Base-by-base conservation (phyloP, 1,139 yeast species). In the Hansenula lynferdii region DNA sequence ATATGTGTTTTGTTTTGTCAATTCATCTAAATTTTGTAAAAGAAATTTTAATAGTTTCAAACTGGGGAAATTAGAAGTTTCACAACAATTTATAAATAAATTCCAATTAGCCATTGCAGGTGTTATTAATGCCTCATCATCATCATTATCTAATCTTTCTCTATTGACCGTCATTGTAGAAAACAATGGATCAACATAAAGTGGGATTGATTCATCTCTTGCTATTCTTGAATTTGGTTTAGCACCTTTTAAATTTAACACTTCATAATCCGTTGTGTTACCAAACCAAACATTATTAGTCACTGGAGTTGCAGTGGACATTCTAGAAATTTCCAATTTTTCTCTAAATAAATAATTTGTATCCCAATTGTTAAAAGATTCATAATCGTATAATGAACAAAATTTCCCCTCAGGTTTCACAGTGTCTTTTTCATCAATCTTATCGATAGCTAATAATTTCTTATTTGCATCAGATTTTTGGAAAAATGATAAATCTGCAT, bases 221-320 rank as follows among this genome's bases (percentile, higher is more conserved):
- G n/a, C n/a, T n/a, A n/a, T n/a, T n/a, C n/a, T n/a, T 6, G 41
- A 33, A 11, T 31, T 31, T 8, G 36, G 17, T 6, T 31, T 15
- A 12, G 39, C 33, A 11, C 42, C 45, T 40, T 44, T 56, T 44
- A 49, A 37, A 34, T 52, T 50, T 40, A 53, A 52, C 4, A 60
- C 49, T 43, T 67, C 70, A 48, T 64, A 72, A 53, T 81, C 85
- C 2, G 75, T 69, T 2, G 77, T 66, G 53, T 89, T 90, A 1
- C 97, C 97, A 35, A 82, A 69, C 90, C 90, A 90, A 5, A 89
- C 75, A 33, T 75, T 69, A 1, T 65, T 60, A 14, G 64, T 60
- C 3, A 85, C 64, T 15, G 67, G 69, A 0, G 94, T 75, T 0
- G 96, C 95, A 3, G 86, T 69, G 1, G 96, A 82, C 92, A 90